Base-by-base conservation (phyloP, 306 rosid genomes). In the Vigna hirtella region DNA sequence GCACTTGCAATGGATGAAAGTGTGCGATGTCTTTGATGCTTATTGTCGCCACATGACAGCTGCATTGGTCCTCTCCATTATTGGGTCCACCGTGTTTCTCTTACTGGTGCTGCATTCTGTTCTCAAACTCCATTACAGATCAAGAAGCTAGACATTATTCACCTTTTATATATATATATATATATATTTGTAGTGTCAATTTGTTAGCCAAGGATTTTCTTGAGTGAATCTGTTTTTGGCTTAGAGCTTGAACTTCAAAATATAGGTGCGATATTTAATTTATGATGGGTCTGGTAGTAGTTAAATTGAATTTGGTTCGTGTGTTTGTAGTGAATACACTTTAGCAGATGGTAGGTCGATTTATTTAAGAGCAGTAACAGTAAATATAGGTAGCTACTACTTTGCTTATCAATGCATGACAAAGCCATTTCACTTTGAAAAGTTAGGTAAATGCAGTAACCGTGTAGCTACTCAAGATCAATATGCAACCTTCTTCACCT, bases 1-100 rank as follows among this genome's bases (percentile, higher is more conserved):
- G 0, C 93, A 89, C 61, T 86, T 82, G 59, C 83, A 87, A 38
- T 90, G 94, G 94, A 86, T 82, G 80, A 84, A 73, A 71, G 87
- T 90, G 3, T 90, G 94, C 76, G 72, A 86, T 62, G 79, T 82
- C 34, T 87, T 90, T 56, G 84, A 73, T 20, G 86, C 74, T 0
- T 90, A 84, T 36, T 90, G 91, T 28, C 90, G 71, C 36, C 90
- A 90, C 64, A 53, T 80, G 45, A 83, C 89, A 8, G 83, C 85
- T 4, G 84, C 94, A 3, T 7, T 90, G 5, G 86, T 81, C 34
- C 61, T 90, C 11, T 90, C 93, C 28, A 50, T 90, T 17, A 9
- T 81, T 61, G 91, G 77, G 7, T 87, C 91, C 24, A 4, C 76
- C 0, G 65, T 74, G 47, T 90, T 87, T 30, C 90, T 90, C 38